A percentile compares a stretch with the other conserved stretches of the same genome.
Conservation (phyloP, 768 basidiomycete species). For the Suillus subluteus region DNA sequence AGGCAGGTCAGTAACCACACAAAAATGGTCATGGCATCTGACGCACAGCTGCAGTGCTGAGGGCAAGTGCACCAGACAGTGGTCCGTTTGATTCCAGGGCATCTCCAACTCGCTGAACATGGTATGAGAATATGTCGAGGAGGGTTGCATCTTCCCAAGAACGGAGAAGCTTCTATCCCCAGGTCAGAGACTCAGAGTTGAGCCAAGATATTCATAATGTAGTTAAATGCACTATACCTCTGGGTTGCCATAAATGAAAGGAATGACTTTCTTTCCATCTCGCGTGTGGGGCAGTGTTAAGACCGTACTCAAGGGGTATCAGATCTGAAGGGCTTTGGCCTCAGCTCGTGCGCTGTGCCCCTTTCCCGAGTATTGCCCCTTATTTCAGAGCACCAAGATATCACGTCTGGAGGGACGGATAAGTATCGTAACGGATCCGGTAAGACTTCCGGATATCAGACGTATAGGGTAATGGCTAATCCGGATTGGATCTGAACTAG, state of each 20-base stretch:
- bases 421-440: too few species aligned
- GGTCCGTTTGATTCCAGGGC: slow-evolving; percentile 4
- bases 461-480: too few species aligned
- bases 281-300: too few species aligned
- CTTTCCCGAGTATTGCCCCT: too few species aligned
- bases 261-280: slow-evolving; percentile 3
- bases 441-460: too few species aligned
- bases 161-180: slow-evolving; percentile 1
- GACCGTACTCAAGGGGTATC: too few species aligned
- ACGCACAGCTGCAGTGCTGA: slow-evolving; percentile 10
- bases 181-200: too few species aligned
- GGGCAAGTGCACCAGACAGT: slow-evolving; percentile 10
- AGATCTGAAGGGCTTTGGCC: too few species aligned
- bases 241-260: slow-evolving; percentile 7
- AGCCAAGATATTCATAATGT: not conserved
- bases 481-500: too few species aligned
- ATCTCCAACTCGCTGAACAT: slow-evolving; percentile 5
- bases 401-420: too few species aligned
- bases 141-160: slow-evolving; percentile 9
- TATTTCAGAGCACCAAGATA: too few species aligned
- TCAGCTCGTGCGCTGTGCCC: too few species aligned
- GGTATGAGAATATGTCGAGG: slow-evolving; percentile 10
- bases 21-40: not conserved
- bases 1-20: not conserved
- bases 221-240: slow-evolving; percentile 10